Conservation (phyloP, 1,139 yeast genomes). For the Hanseniaspora sp. region DNA sequence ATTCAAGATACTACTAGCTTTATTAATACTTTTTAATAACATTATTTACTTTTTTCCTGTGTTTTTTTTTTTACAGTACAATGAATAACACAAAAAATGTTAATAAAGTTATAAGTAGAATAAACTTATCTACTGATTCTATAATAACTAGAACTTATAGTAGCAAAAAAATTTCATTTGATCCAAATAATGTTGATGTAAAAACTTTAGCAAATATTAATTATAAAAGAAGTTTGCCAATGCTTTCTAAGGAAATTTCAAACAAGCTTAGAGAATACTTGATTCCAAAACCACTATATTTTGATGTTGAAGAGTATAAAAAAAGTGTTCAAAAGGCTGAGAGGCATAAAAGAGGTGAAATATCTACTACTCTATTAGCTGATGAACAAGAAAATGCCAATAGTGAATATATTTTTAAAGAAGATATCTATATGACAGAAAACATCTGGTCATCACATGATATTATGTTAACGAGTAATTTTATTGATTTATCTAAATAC, state of each 20-base stretch:
- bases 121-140: background rate
- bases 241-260: constrained; percentile 1
- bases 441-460: background rate
- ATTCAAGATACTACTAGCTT: no score
- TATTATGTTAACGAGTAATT: background rate
- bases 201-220: background rate
- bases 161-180: background rate
- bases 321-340: background rate
- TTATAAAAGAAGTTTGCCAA: constrained; percentile 1
- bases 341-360: background rate
- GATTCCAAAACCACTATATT: background rate
- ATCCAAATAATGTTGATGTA: background rate
- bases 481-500: background rate
- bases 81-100: background rate
- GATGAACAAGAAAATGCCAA: background rate
- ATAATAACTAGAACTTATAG: background rate
- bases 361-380: background rate
- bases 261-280: background rate
- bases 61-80: no score
- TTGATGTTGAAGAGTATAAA: background rate
- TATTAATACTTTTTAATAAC: no score
- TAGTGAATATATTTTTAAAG: background rate
- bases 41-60: no score
- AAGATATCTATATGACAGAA: background rate
- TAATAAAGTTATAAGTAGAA: no score